Conservation (phyloP, 1,284 basidiomycete species). For the Cryptococcus maquisensis region DNA sequence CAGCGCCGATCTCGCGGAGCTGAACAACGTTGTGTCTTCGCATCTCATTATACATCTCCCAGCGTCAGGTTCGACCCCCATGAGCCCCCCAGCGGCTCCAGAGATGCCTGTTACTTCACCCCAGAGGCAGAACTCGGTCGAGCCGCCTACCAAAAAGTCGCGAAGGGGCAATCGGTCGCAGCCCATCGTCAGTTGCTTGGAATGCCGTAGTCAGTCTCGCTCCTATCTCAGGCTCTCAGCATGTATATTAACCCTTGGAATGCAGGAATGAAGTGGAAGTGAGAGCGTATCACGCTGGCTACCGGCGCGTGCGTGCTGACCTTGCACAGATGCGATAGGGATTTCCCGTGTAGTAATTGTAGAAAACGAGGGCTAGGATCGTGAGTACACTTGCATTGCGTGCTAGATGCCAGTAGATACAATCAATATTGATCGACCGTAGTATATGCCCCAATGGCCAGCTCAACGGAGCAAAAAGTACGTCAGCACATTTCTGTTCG, state of each 20-base stretch:
- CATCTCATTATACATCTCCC: no score
- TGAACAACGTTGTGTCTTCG: not conserved
- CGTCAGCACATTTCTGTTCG: not conserved
- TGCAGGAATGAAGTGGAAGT: constrained; percentile 4
- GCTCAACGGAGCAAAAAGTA: not conserved
- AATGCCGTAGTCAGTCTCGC: constrained; percentile 1
- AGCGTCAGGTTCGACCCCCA: no score
- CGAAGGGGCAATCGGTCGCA: constrained; percentile 5
- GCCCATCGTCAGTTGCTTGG: constrained; percentile 9
- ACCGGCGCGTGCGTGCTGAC: not conserved
- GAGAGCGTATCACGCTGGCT: not conserved
- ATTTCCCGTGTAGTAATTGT: constrained; percentile 9
- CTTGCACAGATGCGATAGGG: constrained; percentile 8
- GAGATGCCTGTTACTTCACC: not conserved
- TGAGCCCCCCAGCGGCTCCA: no score
- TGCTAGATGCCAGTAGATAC: no score
- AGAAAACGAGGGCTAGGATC: constrained; percentile 3
- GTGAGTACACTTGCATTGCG: no score
- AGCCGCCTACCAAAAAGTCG: not conserved
- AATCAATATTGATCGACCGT: not conserved
- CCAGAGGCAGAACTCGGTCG: no score
- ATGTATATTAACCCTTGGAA: no score
- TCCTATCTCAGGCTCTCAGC: no score
- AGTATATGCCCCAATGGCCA: not conserved
- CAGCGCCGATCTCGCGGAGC: not conserved